phyloP scores from a whole-genome alignment of 441 rosid genomes.

The Corymbia calophylla region DNA sequence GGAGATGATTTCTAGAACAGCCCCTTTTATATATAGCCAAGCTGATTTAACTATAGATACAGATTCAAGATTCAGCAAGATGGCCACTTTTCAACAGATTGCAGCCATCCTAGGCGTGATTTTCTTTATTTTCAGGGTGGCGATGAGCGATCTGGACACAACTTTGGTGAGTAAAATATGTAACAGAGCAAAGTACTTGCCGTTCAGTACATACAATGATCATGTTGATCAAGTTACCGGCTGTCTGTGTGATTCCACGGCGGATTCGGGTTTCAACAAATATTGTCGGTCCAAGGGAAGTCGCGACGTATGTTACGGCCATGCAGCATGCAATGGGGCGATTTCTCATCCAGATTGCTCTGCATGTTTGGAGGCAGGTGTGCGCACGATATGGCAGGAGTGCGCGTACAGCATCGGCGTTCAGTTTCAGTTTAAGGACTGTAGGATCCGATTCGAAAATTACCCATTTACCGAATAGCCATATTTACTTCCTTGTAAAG shows the following conservation, averaged over 20 bases:
- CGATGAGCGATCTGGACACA: neutral
- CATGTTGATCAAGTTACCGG: neutral
- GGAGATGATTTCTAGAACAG: accelerated
- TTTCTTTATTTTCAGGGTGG: neutral
- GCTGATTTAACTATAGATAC: neutral
- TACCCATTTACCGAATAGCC: neutral
- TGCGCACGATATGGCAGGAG: neutral
- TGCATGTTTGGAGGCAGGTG: too few species aligned
- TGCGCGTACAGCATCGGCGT: neutral
- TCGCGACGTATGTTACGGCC: neutral
- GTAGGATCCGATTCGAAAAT: neutral
- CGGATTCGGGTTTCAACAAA: neutral
- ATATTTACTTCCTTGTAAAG: neutral
- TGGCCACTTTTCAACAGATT: neutral
- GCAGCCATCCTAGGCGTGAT: neutral
- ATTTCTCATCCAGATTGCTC: neutral
- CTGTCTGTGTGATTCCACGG: neutral
- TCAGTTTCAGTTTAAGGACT: neutral
- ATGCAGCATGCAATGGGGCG: neutral
- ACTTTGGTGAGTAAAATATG: neutral
- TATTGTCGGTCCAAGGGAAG: neutral
- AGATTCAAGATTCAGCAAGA: neutral
- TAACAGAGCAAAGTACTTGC: neutral
- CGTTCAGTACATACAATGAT: neutral
- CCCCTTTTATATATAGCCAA: neutral